These are phyloP conservation scores for Chondrus crispus DNA, from an alignment of 23 red algal genomes.

Conservation along the genomic window DNA sequence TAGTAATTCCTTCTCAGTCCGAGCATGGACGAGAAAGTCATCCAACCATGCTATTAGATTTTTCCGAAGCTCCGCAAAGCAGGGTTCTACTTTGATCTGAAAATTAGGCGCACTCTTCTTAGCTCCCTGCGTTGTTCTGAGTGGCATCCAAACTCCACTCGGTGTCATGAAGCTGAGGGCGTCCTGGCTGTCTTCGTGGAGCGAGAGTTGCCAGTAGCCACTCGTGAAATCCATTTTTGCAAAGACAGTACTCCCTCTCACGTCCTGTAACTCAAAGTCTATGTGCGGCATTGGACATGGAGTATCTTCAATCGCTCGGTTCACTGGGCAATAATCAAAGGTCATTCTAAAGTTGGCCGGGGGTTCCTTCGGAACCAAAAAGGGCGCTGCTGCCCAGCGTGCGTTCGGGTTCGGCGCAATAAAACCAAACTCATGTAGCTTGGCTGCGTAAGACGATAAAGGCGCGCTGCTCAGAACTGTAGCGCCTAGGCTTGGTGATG, in stretches of 20 bases:
- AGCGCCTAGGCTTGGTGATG: background rate
- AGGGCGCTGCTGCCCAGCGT: background rate
- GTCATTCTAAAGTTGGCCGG: background rate
- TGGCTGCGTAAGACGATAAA: background rate
- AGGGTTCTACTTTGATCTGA: background rate
- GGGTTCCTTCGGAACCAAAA: background rate
- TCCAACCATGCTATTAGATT: background rate
- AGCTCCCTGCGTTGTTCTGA: background rate
- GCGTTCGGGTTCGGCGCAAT: background rate
- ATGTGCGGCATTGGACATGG: background rate
- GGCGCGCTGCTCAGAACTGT: background rate
- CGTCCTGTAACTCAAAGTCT: background rate
- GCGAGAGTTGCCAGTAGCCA: conserved; percentile 7
- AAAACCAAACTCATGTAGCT: background rate
- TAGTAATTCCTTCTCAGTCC: no score
- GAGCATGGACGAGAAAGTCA: no score
- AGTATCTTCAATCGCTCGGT: background rate
- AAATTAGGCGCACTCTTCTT: background rate
- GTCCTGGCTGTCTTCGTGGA: background rate
- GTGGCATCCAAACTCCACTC: background rate
- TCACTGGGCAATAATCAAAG: background rate
- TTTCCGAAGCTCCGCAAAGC: background rate
- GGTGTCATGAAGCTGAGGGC: background rate
- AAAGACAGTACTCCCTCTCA: conserved; percentile 4
- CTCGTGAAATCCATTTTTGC: background rate